Base-by-base conservation (phyloP, 441 rosid genomes). In the Melastoma candidum region DNA sequence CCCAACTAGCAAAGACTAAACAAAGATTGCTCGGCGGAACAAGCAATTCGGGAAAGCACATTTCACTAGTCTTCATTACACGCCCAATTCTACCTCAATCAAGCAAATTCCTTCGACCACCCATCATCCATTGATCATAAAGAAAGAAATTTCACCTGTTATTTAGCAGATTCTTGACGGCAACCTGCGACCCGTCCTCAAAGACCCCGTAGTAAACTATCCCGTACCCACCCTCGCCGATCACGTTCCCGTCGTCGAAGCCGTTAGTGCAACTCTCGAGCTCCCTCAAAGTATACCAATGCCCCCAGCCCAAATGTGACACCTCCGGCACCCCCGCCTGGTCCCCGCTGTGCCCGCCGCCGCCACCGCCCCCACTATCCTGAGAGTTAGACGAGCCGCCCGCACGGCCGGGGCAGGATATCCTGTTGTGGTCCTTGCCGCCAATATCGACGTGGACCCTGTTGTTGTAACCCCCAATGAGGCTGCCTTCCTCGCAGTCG, bases 231-330 rank as follows among this genome's bases (percentile, higher is more conserved):
- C 66, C 66, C 49, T 63, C 60, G 11, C 66, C 66, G 8, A 63
- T 55, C 55, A 63, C 66, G 56, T 63, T 63, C 48, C 49, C 55
- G 27, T 55, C 60, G 4, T 53, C 54, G 32, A 63, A 63, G 26
- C 59, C 55, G 27, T 55, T 63, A 1, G 66, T 63, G 44, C 44
- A 44, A 25, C 29, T 60, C 66, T 63, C 59, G 47, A 79, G 82
- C 74, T 79, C 82, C 46, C 82, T 76, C 26, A 79, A 63, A 9
- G 77, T 79, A 12, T 69, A 79, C 85, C 85, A 79, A 50, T 64
- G 82, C 4, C 85, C 85, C 85, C 85, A 76, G 10, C 85, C 85
- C 67, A 79, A 62, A 62, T 79, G 81, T 1, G 81, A 79, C 56
- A 79, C 79, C 51, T 76, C 81, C 12, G 70, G 80, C 55, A 47